Evolutionary conservation across 441 rosid species (phyloP).

Genomic region (Macaranga tanarius): DNA sequence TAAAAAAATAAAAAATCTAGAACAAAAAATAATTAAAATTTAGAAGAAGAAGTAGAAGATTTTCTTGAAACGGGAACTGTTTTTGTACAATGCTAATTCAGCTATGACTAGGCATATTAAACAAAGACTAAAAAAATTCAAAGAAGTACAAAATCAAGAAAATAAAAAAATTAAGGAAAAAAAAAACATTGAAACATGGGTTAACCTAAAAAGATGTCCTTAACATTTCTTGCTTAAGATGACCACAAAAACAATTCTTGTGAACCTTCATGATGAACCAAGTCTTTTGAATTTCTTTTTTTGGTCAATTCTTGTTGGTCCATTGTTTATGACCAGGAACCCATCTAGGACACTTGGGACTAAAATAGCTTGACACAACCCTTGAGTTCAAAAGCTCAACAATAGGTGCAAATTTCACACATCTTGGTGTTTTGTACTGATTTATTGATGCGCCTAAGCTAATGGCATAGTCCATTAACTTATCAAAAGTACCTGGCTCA

Average conservation of each 20-base stretch:
- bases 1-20: neutral
- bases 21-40: neutral
- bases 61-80: slow-evolving; percentile 43
- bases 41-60: slow-evolving; percentile 11
- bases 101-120: slow-evolving; percentile 42
- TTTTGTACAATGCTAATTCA: slow-evolving; percentile 63
- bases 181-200: slow-evolving; percentile 34
- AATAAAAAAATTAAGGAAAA: neutral
- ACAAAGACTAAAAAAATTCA: slow-evolving; percentile 27
- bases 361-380: slow-evolving; percentile 43
- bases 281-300: slow-evolving; percentile 28
- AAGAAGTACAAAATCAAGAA: slow-evolving; percentile 3
- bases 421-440: slow-evolving; percentile 65
- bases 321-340: slow-evolving; percentile 56
- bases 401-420: slow-evolving; percentile 56
- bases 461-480: slow-evolving; percentile 65
- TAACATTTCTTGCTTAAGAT: slow-evolving; percentile 42
- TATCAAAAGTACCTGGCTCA: slow-evolving; percentile 56
- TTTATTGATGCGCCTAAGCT: slow-evolving; percentile 59
- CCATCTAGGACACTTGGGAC: slow-evolving; percentile 66
- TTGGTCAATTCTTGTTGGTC: slow-evolving; percentile 32
- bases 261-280: slow-evolving; percentile 24
- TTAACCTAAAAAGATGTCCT: slow-evolving; percentile 39
- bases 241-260: slow-evolving; percentile 44
- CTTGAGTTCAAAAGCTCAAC: slow-evolving; percentile 53